Evolutionary conservation across 2,329 filamentous ascomycete species (phyloP).

Genomic region (Daldinia sp.): DNA sequence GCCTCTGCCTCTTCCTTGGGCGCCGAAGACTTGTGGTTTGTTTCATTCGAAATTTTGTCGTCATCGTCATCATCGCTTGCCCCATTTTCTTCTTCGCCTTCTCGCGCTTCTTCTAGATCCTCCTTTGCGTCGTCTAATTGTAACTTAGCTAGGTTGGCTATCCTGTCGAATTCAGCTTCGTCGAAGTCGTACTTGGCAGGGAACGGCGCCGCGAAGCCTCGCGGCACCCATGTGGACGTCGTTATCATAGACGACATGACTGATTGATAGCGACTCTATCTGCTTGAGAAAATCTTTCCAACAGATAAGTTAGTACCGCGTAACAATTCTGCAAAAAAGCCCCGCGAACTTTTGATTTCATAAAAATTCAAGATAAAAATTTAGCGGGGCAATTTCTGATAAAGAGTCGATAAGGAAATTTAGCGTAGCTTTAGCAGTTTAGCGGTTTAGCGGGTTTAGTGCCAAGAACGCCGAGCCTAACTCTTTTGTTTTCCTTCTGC

Average conservation of each 20-base stretch:
- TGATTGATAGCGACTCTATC: constrained; percentile 9
- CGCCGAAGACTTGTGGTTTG: constrained; percentile 13
- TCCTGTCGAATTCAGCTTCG: constrained; percentile 80
- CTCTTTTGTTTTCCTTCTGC: constrained; percentile 27
- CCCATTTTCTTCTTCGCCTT: constrained; percentile 52
- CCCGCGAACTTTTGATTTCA: constrained; percentile 48
- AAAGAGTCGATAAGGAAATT: constrained; percentile 41
- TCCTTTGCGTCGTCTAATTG: constrained; percentile 93
- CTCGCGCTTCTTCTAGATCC: constrained; percentile 80
- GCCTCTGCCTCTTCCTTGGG: constrained; percentile 38
- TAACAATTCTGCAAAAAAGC: constrained; percentile 31
- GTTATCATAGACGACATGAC: constrained; percentile 79
- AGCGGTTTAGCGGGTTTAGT: neutral
- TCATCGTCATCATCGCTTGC: constrained; percentile 31
- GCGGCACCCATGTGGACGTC: constrained; percentile 79
- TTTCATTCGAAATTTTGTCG: constrained; percentile 5
- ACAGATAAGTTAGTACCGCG: neutral
- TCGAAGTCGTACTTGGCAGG: constrained; percentile 81
- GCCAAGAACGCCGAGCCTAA: constrained; percentile 4
- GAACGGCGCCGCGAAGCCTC: constrained; percentile 81
- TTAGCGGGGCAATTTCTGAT: constrained; percentile 46
- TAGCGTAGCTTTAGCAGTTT: constrained; percentile 1
- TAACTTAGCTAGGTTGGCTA: constrained; percentile 78
- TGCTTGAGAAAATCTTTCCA: neutral
- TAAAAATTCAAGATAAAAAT: constrained; percentile 40